phyloP scores from a whole-genome alignment of 1,139 yeast species.

The Yamadazyma kanchanaburiensis region DNA sequence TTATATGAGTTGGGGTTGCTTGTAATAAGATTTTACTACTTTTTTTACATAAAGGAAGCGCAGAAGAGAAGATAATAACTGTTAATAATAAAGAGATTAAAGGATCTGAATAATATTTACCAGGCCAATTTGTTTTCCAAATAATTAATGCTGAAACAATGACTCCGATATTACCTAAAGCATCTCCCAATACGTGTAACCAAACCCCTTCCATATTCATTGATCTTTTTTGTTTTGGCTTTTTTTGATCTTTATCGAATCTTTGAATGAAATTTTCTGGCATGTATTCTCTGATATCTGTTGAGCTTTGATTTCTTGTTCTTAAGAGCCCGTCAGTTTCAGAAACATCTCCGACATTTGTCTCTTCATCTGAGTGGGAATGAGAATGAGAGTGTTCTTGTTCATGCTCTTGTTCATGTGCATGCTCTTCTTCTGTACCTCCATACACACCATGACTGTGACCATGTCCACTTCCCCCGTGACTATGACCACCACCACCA shows the following conservation, averaged over 20 bases:
- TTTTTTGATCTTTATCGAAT: constrained; percentile 21
- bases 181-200: constrained; percentile 93
- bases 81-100: constrained; percentile 82
- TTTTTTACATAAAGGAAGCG: constrained; percentile 83
- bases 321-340: constrained; percentile 1
- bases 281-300: constrained; percentile 23
- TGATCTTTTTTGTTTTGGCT: constrained; percentile 44
- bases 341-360: constrained; percentile 1
- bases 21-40: constrained; percentile 87
- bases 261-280: constrained; percentile 39
- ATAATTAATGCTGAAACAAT: constrained; percentile 84
- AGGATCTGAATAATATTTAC: constrained; percentile 90
- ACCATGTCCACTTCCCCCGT: constrained; percentile 33
- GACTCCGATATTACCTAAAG: constrained; percentile 93
- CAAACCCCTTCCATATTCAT: constrained; percentile 97
- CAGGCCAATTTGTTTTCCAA: constrained; percentile 87
- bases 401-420: neutral
- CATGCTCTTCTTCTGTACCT: neutral
- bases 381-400: constrained; percentile 1
- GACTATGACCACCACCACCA: constrained; percentile 53
- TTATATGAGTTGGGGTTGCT: constrained; percentile 83
- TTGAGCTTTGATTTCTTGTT: constrained; percentile 10
- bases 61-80: constrained; percentile 82
- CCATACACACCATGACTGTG: constrained; percentile 23
- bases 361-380: constrained; percentile 3